Evolutionary conservation across 2,329 filamentous ascomycete genomes (phyloP).

Genomic region (Fusarium sp.): DNA sequence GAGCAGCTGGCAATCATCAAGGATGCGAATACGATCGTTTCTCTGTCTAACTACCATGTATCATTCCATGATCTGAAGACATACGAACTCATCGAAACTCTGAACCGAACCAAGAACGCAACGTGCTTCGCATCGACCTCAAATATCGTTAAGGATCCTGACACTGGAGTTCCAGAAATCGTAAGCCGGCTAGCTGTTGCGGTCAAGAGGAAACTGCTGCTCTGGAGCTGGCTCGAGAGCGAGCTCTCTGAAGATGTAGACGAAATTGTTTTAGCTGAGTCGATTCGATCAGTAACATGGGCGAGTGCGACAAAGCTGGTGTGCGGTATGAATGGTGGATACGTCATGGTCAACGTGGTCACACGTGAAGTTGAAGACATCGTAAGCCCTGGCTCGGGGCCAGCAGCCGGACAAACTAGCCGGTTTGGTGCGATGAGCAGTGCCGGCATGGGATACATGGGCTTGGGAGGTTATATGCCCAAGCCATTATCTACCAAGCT

Average conservation of each 20-base stretch:
- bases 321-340: constrained; percentile 90
- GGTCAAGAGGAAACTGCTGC: constrained; percentile 86
- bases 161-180: constrained; percentile 90
- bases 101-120: constrained; percentile 87
- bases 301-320: constrained; percentile 86
- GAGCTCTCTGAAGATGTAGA: constrained; percentile 79
- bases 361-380: constrained; percentile 81
- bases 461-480: constrained; percentile 89
- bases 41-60: constrained; percentile 88
- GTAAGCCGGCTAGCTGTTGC: constrained; percentile 92
- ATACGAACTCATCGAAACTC: constrained; percentile 81
- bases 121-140: constrained; percentile 92
- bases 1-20: constrained; percentile 97
- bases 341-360: constrained; percentile 87
- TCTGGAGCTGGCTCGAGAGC: constrained; percentile 98
- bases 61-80: constrained; percentile 90
- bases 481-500: constrained; percentile 88
- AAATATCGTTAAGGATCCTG: constrained; percentile 90
- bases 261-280: constrained; percentile 83
- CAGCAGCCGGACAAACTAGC: constrained; percentile 70
- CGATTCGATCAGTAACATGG: constrained; percentile 92
- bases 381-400: constrained; percentile 77
- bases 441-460: constrained; percentile 96
- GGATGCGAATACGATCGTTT: constrained; percentile 90
- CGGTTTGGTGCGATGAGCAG: constrained; percentile 86